Percentiles rank a stretch among this genome's conserved stretches.
These are phyloP conservation scores for Craterostigma plantagineum DNA, from an alignment of 257 asterid genomes.

Conservation along the genomic window DNA sequence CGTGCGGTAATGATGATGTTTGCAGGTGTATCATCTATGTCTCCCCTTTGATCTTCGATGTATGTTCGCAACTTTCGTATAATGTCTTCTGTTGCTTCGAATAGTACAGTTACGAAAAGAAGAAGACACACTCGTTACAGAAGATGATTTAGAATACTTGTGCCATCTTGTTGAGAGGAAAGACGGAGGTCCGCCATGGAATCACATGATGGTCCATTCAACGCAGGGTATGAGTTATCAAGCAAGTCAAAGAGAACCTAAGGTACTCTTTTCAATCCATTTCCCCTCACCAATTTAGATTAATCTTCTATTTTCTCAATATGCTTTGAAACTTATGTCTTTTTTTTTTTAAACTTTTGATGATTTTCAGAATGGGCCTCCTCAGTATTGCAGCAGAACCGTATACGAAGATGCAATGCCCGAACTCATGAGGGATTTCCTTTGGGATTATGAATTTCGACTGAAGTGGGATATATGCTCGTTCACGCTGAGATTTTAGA, in stretches of 20 bases:
- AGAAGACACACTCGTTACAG: constrained; percentile 17
- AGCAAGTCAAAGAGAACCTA: constrained; percentile 86
- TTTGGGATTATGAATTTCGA: constrained; percentile 90
- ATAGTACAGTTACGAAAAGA: constrained; percentile 25
- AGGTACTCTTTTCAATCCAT: constrained; percentile 47
- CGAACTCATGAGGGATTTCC: constrained; percentile 71
- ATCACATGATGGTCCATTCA: constrained; percentile 75
- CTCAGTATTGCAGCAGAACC: constrained; percentile 87
- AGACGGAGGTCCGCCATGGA: constrained; percentile 88
- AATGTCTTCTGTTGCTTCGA: constrained; percentile 2
- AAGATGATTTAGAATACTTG: constrained; percentile 47
- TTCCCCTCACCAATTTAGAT: too few relatives aligned
- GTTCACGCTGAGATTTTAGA: constrained; percentile 44
- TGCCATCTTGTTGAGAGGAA: constrained; percentile 66
- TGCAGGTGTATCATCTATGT: too few relatives aligned
- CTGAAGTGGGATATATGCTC: constrained; percentile 86
- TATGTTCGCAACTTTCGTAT: too few relatives aligned
- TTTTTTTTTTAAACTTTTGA: constrained; percentile 6
- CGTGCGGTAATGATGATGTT: too few relatives aligned
- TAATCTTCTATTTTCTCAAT: not conserved
- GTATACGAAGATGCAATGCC: constrained; percentile 94
- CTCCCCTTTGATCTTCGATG: too few relatives aligned
- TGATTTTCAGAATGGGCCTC: constrained; percentile 53
- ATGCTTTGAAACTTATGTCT: too few relatives aligned
- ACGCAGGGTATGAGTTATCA: constrained; percentile 58